phyloP scores from a whole-genome alignment of 495 filamentous ascomycete species.

The Tirmania nivea region DNA sequence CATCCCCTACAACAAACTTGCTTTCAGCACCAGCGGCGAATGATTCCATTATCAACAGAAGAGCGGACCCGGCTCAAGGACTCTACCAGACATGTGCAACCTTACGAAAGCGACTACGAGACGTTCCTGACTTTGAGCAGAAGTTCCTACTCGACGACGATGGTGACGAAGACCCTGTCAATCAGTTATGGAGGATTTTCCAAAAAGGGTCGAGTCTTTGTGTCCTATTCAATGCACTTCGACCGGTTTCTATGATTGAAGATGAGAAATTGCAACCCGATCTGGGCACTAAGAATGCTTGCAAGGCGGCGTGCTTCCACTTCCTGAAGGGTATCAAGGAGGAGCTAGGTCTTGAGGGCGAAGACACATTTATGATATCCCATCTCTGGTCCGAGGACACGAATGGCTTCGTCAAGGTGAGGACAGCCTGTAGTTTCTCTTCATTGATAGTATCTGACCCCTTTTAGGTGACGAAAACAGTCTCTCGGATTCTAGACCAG shows the following conservation, averaged over 20 bases:
- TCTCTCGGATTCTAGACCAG: slow-evolving; percentile 77
- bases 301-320: slow-evolving; percentile 43
- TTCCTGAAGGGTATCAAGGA: slow-evolving; percentile 45
- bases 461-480: slow-evolving; percentile 47
- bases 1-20: slow-evolving; percentile 12
- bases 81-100: slow-evolving; percentile 87
- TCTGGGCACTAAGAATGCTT: slow-evolving; percentile 17
- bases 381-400: slow-evolving; percentile 88
- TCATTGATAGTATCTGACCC: not conserved
- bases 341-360: slow-evolving; percentile 51
- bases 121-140: slow-evolving; percentile 60
- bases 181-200: slow-evolving; percentile 73
- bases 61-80: slow-evolving; percentile 65
- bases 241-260: slow-evolving; percentile 39
- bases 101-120: slow-evolving; percentile 53
- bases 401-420: slow-evolving; percentile 86
- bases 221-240: slow-evolving; percentile 67
- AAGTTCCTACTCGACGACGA: slow-evolving; percentile 36
- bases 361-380: slow-evolving; percentile 74
- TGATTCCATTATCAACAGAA: slow-evolving; percentile 64
- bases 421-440: slow-evolving; percentile 3
- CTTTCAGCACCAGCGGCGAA: slow-evolving; percentile 16
- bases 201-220: slow-evolving; percentile 67
- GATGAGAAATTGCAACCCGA: slow-evolving; percentile 27
- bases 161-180: slow-evolving; percentile 53